Evolutionary conservation across 768 basidiomycete genomes (phyloP), one percentile per base, ranked within the genome.

Genomic region (Fistulinella prunicolor): DNA sequence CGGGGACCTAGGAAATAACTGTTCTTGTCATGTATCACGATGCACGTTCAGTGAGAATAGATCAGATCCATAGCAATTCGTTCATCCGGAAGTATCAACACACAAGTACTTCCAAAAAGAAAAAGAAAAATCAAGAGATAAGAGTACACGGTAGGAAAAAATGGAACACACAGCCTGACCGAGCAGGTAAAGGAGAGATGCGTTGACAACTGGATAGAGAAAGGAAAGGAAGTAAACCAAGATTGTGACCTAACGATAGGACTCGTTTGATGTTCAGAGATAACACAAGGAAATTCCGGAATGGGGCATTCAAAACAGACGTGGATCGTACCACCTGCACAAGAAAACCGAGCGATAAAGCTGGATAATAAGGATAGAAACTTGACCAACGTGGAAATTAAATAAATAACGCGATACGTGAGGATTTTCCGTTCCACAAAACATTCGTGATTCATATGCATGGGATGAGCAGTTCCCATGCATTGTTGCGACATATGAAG

Each of bases 281-380:
- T n/a, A n/a, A n/a, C n/a, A n/a, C n/a, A n/a, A n/a, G n/a, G n/a
- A n/a, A n/a, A n/a, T n/a, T n/a, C n/a, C n/a, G n/a, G n/a, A n/a
- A n/a, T n/a, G n/a, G n/a, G n/a, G n/a, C n/a, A n/a, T n/a, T n/a
- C n/a, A n/a, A n/a, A n/a, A n/a, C n/a, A n/a, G n/a, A n/a, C n/a
- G n/a, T n/a, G n/a, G n/a, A n/a, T n/a, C n/a, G n/a, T n/a, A n/a
- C n/a, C n/a, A n/a, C n/a, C n/a, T n/a, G n/a, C n/a, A n/a, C n/a
- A 17, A 48, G 53, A 50, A 53, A 48, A 56, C 46, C 56, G 47
- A 56, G 48, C 49, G 44, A 26, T 44, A 55, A 47, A 57, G 51
- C 47, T 32, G 50, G 58, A 58, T 49, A 60, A 64, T 64, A 64
- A 64, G 42, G 54, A 65, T 64, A 64, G 60, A 54, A 54, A 53